Evolutionary conservation across 345 rosid genomes (phyloP).

Genomic region (Sisymbrium irio): DNA sequence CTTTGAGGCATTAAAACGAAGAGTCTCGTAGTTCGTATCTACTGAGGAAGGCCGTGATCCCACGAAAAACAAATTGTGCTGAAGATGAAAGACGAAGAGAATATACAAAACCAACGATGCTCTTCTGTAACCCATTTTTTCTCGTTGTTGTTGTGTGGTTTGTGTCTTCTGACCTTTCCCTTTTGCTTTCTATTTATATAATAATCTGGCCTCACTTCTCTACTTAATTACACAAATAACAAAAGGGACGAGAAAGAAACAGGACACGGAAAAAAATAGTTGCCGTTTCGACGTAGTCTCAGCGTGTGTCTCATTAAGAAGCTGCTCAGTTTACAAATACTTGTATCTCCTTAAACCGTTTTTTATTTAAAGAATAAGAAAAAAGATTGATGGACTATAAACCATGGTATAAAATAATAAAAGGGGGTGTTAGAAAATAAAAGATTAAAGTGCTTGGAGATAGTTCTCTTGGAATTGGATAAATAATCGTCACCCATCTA

Average conservation of each 20-base stretch:
- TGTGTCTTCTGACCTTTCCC: not conserved
- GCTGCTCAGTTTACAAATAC: no score
- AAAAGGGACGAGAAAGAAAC: not conserved
- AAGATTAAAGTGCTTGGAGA: not conserved
- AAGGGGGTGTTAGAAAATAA: not conserved
- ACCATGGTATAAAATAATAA: not conserved
- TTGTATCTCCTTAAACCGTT: no score
- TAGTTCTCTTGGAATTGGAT: not conserved
- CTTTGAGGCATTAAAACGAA: not conserved
- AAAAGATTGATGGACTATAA: no score
- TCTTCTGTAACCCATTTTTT: slow-evolving; percentile 20
- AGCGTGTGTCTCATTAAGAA: not conserved
- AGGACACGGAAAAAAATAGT: slow-evolving; percentile 13
- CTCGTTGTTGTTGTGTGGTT: not conserved
- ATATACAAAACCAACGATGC: slow-evolving; percentile 19
- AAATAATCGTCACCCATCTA: not conserved
- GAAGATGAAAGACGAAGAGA: slow-evolving; percentile 12
- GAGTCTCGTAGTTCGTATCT: slow-evolving; percentile 12
- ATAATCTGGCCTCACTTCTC: not conserved
- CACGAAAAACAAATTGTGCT: not conserved
- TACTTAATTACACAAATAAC: not conserved
- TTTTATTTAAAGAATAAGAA: no score
- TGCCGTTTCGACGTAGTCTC: slow-evolving; percentile 11
- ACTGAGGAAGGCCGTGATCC: slow-evolving; percentile 12
- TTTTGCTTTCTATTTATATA: not conserved